These are phyloP conservation scores for Catharanthus roseus DNA, from an alignment of 257 asterid genomes.

Conservation along the genomic window DNA sequence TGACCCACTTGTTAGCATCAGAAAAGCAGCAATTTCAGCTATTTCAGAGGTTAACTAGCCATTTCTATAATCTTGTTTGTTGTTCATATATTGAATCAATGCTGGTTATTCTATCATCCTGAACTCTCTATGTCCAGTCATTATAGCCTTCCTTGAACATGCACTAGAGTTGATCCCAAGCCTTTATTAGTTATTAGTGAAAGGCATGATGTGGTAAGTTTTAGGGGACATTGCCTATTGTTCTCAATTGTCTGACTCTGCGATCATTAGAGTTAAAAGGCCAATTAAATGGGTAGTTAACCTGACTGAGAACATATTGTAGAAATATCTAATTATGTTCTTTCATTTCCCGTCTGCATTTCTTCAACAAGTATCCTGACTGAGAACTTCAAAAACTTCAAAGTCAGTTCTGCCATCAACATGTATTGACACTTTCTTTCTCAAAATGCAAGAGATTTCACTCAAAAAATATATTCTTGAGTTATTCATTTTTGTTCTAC, in stretches of 20 bases:
- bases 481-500: background rate
- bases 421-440: background rate
- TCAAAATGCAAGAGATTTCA: background rate
- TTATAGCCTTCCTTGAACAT: background rate
- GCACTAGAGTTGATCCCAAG: background rate
- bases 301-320: too few relatives aligned
- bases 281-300: too few relatives aligned
- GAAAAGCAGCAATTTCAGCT: constrained; percentile 82
- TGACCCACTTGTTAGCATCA: constrained; percentile 93
- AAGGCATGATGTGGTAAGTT: background rate
- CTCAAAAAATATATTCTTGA: background rate
- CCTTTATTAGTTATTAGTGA: background rate
- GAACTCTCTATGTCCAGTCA: background rate
- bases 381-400: background rate
- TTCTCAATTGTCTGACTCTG: background rate
- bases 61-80: constrained; percentile 14
- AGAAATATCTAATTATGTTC: background rate
- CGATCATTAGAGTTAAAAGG: background rate
- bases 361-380: background rate
- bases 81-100: background rate
- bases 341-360: background rate
- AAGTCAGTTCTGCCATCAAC: too few relatives aligned
- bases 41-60: constrained; percentile 74
- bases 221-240: background rate
- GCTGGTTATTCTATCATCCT: background rate